Evolutionary conservation across 2,329 filamentous ascomycete genomes (phyloP), one percentile per base, ranked within the genome.

Genomic region (Massarina eburnea): DNA sequence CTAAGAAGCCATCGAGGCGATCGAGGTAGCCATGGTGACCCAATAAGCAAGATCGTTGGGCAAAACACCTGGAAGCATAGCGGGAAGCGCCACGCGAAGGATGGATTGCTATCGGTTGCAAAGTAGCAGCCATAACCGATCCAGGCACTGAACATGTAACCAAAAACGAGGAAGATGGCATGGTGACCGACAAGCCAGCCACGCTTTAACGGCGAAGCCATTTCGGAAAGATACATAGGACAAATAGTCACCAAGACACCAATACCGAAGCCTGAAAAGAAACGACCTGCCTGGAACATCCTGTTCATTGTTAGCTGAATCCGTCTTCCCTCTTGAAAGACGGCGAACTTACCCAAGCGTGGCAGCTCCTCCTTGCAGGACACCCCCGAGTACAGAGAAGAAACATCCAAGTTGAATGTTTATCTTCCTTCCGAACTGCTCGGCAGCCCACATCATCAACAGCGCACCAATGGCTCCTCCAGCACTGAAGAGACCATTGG

Each of bases 1-100:
- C 71, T 71, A 30, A 79, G 66, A 10, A 79, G 61, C 77, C 77
- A 80, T 8, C 76, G 66, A 0, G 77, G 76, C 0, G 77, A 79
- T 24, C 66, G 62, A 10, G 75, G 74, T 4, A 77, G 63, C 68
- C 70, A 75, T 7, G 67, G 61, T 2, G 71, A 73, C 1, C 71
- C 72, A 4, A 66, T 9, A 1, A 76, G 62, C 20, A 78, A 57
- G 10, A 75, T 58, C 15, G 73, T 40, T 1, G 74, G 70, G 1
- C 64, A 62, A 6, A 77, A 42, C 24, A 67, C 67, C 38, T 75
- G 72, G 27, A 76, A 59, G 32, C 62, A 66, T 6, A 76, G 62
- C 2, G 73, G 74, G 45, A 76, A 76, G 14, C 74, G 63, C 75
- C 74, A 77, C 9, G 68, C 71, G 56, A 76, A 75, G 4, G 62